Evolutionary conservation across 2,329 filamentous ascomycete genomes (phyloP).

Genomic region (Ceratocystis alfenasii): DNA sequence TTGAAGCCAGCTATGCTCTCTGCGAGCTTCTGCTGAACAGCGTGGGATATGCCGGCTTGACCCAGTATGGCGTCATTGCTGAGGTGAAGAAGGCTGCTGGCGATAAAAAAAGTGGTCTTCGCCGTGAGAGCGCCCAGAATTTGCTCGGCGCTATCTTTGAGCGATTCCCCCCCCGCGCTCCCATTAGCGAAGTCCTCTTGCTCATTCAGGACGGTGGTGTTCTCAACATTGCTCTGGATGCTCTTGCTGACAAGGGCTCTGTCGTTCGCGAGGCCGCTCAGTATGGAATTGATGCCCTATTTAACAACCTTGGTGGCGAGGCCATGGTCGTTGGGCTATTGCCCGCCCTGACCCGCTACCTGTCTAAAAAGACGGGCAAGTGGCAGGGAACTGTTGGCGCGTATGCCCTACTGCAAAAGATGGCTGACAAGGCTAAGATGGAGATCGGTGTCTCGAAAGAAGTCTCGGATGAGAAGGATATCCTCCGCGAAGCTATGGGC

Average conservation of each 20-base stretch:
- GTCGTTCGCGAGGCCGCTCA: conserved; percentile 85
- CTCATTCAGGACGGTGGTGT: conserved; percentile 69
- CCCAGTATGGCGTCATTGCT: conserved; percentile 42
- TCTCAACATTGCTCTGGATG: conserved; percentile 63
- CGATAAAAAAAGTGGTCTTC: conserved; percentile 85
- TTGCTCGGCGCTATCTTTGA: conserved; percentile 89
- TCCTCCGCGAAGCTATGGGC: conserved; percentile 83
- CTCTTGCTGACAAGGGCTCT: conserved; percentile 76
- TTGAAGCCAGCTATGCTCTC: conserved; percentile 52
- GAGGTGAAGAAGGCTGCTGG: conserved; percentile 60
- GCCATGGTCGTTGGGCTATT: conserved; percentile 72
- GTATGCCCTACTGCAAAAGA: conserved; percentile 71
- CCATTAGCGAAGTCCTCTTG: conserved; percentile 67
- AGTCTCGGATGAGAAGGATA: conserved; percentile 74
- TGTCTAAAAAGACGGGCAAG: conserved; percentile 76
- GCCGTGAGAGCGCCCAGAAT: conserved; percentile 86
- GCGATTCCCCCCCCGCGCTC: conserved; percentile 66
- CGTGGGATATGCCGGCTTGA: conserved; percentile 42
- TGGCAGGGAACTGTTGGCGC: conserved; percentile 94
- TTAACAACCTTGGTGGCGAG: conserved; percentile 67
- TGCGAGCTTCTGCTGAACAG: conserved; percentile 46
- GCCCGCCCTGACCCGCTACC: conserved; percentile 61
- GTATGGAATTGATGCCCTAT: conserved; percentile 85
- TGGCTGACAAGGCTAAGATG: conserved; percentile 90
- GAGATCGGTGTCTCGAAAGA: conserved; percentile 66